Evolutionary conservation across 805 yeast species (phyloP).

Genomic region (Hanseniaspora singularis): DNA sequence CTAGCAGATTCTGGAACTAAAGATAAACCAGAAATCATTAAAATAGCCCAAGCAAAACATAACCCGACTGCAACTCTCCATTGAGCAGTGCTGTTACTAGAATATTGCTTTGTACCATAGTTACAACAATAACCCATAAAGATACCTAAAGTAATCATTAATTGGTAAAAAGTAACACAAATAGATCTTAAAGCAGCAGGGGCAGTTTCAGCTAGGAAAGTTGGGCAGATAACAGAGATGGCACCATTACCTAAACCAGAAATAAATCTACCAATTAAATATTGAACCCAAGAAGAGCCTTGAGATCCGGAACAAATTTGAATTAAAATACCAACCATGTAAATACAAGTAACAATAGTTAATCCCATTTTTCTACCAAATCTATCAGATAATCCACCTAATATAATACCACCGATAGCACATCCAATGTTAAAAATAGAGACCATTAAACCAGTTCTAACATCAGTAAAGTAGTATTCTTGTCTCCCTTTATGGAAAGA

Average conservation of each 20-base stretch:
- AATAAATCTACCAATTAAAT: slow-evolving; percentile 52
- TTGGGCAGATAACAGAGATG: slow-evolving; percentile 62
- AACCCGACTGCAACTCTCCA: slow-evolving; percentile 68
- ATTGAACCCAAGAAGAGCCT: slow-evolving; percentile 50
- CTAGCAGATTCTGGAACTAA: slow-evolving; percentile 70
- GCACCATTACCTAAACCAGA: slow-evolving; percentile 77
- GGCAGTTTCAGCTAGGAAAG: slow-evolving; percentile 42
- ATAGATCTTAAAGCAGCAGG: slow-evolving; percentile 50
- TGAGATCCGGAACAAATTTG: slow-evolving; percentile 40
- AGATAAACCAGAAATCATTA: slow-evolving; percentile 31
- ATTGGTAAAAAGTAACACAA: slow-evolving; percentile 57
- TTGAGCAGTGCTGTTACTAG: slow-evolving; percentile 36
- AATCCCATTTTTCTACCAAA: slow-evolving; percentile 57
- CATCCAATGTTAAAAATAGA: slow-evolving; percentile 62
- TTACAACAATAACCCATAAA: slow-evolving; percentile 67
- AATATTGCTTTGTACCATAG: slow-evolving; percentile 40
- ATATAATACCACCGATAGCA: slow-evolving; percentile 56
- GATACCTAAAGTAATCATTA: slow-evolving; percentile 62
- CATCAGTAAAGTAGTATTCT: slow-evolving; percentile 36
- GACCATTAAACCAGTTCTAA: slow-evolving; percentile 47
- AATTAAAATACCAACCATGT: slow-evolving; percentile 54
- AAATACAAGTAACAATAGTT: slow-evolving; percentile 47
- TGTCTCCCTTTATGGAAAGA: slow-evolving; percentile 33
- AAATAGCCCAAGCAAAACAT: slow-evolving; percentile 37
- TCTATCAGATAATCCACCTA: slow-evolving; percentile 48